Conservation (phyloP, 495 filamentous ascomycete species). For the Jackrogersella minutella region DNA sequence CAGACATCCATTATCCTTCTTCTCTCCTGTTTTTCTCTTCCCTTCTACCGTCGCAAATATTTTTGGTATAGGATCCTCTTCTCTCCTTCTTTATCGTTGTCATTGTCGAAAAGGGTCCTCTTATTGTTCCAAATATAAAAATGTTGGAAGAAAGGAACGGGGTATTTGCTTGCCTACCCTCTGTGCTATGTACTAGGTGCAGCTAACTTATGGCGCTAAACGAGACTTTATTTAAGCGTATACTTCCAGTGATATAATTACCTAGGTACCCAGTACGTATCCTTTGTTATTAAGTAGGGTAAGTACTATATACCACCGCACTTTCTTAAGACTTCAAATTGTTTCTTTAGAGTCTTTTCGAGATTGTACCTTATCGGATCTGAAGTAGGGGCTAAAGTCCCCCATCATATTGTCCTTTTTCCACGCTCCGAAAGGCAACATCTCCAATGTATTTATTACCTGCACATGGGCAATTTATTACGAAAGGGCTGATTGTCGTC, state of each 20-base stretch:
- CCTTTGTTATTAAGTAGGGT: no score
- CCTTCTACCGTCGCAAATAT: neutral
- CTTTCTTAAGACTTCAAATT: no score
- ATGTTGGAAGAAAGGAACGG: slow-evolving; percentile 3
- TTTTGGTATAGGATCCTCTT: no score
- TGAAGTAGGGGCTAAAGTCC: slow-evolving; percentile 1
- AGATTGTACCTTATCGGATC: slow-evolving; percentile 17
- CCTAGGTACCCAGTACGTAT: neutral
- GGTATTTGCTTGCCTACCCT: slow-evolving; percentile 6
- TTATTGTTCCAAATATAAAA: slow-evolving; percentile 22
- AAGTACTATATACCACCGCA: neutral
- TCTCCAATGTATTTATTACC: slow-evolving; percentile 10
- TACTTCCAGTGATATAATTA: no score
- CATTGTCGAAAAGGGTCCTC: neutral
- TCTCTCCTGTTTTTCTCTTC: neutral
- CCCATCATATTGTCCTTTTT: neutral
- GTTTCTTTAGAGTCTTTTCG: neutral
- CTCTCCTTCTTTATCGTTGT: neutral
- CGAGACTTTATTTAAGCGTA: neutral
- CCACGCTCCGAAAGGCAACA: slow-evolving; percentile 7
- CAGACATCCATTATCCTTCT: neutral
- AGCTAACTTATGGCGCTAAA: slow-evolving; percentile 9
- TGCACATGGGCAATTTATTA: slow-evolving; percentile 24
- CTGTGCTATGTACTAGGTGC: neutral
- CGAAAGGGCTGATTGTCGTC: slow-evolving; percentile 4